Base-by-base conservation (phyloP, 2,329 filamentous ascomycete genomes). In the Sporothrix brasiliensis region DNA sequence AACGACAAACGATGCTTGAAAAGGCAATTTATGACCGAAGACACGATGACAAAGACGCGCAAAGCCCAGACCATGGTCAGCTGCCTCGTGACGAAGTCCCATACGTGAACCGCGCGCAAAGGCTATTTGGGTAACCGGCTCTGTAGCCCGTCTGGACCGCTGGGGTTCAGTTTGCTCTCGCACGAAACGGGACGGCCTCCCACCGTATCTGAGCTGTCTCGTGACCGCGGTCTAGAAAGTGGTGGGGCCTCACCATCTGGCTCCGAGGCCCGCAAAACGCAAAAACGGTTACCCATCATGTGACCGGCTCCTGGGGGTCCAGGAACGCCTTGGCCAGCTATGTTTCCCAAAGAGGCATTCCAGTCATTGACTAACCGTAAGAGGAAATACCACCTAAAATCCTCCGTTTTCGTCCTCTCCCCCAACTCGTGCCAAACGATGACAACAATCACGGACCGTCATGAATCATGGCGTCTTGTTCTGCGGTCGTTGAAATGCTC, bases 71-170 rank as follows among this genome's bases (percentile, higher is more conserved):
- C 19, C 68, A 69, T 49, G 61, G 50, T 58, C 63, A 7, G 67
- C 49, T 58, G 58, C 70, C 72, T 70, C 70, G 73, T 74, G 73
- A 74, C 63, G 61, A 54, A 39, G 65, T 68, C 67, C 70, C 67
- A 70, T 71, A 71, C 70, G 19, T 16, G 44, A n/a, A 65, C 60
- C 24, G 41, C 61, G 14, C 44, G 44, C 44, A 53, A 24, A 47
- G 24, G 44, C 67, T 30, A 69, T 68, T 58, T 68, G 67, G 52
- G 67, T 68, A 58, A 66, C 67, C 67, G 52, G 67, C 52, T 68
- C 24, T 24, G 39, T 24, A 58, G 67, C 67, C 50, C 67, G 53
- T 19, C 41, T 63, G 60, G 60, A 63, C 60, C 60, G 60, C 21
- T 27, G 34, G 41, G 56, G 24, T 16, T 60, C n/a, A 21, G 41